phyloP scores from a whole-genome alignment of 768 basidiomycete species.

The Tricholoma saponaceum region DNA sequence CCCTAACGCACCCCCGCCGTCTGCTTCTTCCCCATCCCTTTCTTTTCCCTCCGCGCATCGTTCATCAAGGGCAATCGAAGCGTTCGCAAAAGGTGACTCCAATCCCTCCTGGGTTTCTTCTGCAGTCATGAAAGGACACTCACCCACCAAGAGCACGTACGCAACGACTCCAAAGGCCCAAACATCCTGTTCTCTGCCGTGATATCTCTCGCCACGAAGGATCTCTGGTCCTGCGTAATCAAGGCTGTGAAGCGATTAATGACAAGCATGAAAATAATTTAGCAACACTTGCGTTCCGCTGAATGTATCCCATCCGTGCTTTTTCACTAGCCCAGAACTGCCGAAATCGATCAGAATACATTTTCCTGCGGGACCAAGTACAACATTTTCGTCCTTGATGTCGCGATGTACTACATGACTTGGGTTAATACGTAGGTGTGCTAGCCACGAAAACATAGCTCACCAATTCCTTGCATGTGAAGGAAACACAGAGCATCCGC shows the following conservation, averaged over 20 bases:
- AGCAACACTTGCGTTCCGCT: conserved; percentile 76
- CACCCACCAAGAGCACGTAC: conserved; percentile 89
- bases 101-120: conserved; percentile 89
- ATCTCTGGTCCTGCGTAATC: conserved; percentile 98
- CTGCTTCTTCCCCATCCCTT: conserved; percentile 68
- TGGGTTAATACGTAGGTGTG: conserved; percentile 7
- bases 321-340: conserved; percentile 82
- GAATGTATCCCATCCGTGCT: conserved; percentile 86
- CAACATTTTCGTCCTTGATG: conserved; percentile 96
- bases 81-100: conserved; percentile 67
- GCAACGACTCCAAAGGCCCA: conserved; percentile 98
- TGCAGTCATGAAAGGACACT: conserved; percentile 89
- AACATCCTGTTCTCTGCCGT: conserved; percentile 95
- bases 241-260: conserved; percentile 39
- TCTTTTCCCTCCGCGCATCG: conserved; percentile 74
- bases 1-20: conserved; percentile 79
- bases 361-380: conserved; percentile 73
- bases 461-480: conserved; percentile 89
- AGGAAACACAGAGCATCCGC: conserved; percentile 88
- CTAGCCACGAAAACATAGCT: conserved; percentile 17
- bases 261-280: background rate
- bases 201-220: conserved; percentile 88
- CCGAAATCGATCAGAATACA: conserved; percentile 98
- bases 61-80: conserved; percentile 74
- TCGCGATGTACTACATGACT: conserved; percentile 79